Evolutionary conservation across 1,139 yeast genomes (phyloP), one percentile per base, ranked within the genome.

Genomic region (Magnusiomyces tetraspermus): DNA sequence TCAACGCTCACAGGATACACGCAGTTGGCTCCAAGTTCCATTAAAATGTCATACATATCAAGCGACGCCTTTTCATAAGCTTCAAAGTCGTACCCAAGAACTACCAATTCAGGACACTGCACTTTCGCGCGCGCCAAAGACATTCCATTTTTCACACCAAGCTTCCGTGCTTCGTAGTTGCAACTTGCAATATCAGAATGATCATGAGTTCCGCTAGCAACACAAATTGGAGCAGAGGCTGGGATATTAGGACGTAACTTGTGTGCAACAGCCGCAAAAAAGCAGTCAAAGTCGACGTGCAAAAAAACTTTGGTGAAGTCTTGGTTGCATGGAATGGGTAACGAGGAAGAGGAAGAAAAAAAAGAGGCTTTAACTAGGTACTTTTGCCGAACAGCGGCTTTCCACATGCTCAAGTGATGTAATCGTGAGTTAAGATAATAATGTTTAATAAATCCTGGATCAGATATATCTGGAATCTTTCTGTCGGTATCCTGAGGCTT

Each of bases 241-340:
- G 58, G 71, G 15, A 76, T 63, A 15, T 80, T 72, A 0, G 85
- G 83, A 21, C 38, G 23, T 45, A 74, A 71, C 5, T 69, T 72
- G 51, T 82, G 70, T 0, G 97, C 85, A 0, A 86, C 96, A 0
- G 95, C 76, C 0, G 90, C 97, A 68, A 92, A 92, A 63, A 92
- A 92, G 59, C 96, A 88, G 66, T 92, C 98, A 67, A 88, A 92
- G 66, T 92, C 98, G 37, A 90, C 76, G 67, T 92, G 97, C 56
- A 89, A 67, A 21, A 89, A 77, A 0, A 76, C 40, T 11, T 23
- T 19, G 47, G 42, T 15, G 15, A 26, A 43, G 11, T 31, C 38
- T 31, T 28, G 17, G 44, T 19, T 15, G 8, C 15, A 4, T 11
- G 41, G 28, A 11, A n/a, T 13, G 13, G 38, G 6, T 2, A 21